A percentile compares a stretch with the other conserved stretches of the same genome.
Evolutionary conservation across 1,139 yeast genomes (phyloP).

Genomic region (Yamadazyma sp.): DNA sequence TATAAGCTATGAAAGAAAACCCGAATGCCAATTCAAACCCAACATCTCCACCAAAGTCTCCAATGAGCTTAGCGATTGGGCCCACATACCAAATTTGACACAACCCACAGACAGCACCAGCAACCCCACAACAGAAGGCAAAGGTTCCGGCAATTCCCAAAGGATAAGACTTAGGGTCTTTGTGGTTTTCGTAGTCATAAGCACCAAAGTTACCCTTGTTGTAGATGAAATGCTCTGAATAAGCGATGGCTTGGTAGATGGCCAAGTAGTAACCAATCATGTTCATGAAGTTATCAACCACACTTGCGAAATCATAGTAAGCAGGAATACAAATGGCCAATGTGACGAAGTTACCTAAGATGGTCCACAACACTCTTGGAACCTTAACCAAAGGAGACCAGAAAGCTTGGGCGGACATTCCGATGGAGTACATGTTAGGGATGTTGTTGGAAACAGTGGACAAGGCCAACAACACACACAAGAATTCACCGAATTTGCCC

Average conservation of each 20-base stretch:
- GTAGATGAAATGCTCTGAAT: slow-evolving; percentile 80
- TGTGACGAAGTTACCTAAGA: slow-evolving; percentile 70
- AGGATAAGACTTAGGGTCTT: slow-evolving; percentile 59
- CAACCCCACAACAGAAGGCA: slow-evolving; percentile 81
- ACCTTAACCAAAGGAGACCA: slow-evolving; percentile 70
- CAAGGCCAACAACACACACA: slow-evolving; percentile 77
- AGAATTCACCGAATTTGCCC: slow-evolving; percentile 87
- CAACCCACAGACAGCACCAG: slow-evolving; percentile 87
- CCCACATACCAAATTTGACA: slow-evolving; percentile 82
- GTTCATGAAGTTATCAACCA: slow-evolving; percentile 86
- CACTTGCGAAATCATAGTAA: slow-evolving; percentile 66
- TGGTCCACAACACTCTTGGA: slow-evolving; percentile 83
- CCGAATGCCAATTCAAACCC: slow-evolving; percentile 79
- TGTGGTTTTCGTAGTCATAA: slow-evolving; percentile 65
- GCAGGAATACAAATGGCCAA: slow-evolving; percentile 90
- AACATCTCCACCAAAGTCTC: slow-evolving; percentile 76
- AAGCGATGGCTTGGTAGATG: slow-evolving; percentile 69
- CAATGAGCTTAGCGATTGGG: slow-evolving; percentile 61
- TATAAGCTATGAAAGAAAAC: slow-evolving; percentile 68
- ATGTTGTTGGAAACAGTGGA: slow-evolving; percentile 88
- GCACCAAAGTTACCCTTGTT: slow-evolving; percentile 56
- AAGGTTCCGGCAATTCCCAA: slow-evolving; percentile 74
- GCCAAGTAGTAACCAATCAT: slow-evolving; percentile 89
- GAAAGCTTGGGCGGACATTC: slow-evolving; percentile 79
- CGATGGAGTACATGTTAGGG: slow-evolving; percentile 91